Percentiles rank a stretch among this genome's conserved stretches.
phyloP scores from a whole-genome alignment of 2,329 filamentous ascomycete genomes.

The Drechslerella dactyloides region DNA sequence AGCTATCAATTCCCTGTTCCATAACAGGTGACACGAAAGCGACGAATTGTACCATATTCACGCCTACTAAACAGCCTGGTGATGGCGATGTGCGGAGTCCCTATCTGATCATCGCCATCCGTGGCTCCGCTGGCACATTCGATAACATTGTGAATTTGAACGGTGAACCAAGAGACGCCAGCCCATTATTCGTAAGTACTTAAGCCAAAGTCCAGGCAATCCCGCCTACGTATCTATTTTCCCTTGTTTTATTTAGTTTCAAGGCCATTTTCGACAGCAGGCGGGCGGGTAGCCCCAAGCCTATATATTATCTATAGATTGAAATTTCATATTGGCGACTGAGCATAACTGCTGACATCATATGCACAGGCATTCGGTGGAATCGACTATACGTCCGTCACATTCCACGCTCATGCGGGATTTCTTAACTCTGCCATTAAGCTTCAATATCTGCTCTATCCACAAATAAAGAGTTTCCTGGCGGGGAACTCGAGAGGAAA shows the following conservation, averaged over 20 bases:
- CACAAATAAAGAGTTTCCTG: neutral
- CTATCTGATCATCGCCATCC: constrained; percentile 8
- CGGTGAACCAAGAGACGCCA: neutral
- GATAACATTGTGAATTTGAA: constrained; percentile 10
- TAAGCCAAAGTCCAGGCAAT: neutral
- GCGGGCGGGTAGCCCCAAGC: too few species aligned
- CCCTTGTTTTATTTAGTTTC: too few species aligned
- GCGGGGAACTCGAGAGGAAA: neutral
- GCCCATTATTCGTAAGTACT: constrained; percentile 2
- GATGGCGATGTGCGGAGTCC: neutral
- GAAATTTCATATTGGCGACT: neutral
- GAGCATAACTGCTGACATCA: neutral
- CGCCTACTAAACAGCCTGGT: neutral
- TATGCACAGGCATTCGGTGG: neutral
- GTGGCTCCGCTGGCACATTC: constrained; percentile 1
- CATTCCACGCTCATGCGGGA: constrained; percentile 4
- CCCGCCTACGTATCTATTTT: too few species aligned
- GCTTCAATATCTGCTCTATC: neutral
- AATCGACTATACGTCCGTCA: neutral
- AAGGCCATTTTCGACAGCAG: too few species aligned
- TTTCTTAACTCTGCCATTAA: constrained; percentile 2
- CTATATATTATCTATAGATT: too few species aligned
- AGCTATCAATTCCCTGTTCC: neutral
- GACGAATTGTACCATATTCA: constrained; percentile 7
- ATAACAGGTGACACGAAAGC: neutral